Evolutionary conservation across 495 filamentous ascomycete species (phyloP), one percentile per base, ranked within the genome.

Genomic region (Paragyromitra xinjiangensis): DNA sequence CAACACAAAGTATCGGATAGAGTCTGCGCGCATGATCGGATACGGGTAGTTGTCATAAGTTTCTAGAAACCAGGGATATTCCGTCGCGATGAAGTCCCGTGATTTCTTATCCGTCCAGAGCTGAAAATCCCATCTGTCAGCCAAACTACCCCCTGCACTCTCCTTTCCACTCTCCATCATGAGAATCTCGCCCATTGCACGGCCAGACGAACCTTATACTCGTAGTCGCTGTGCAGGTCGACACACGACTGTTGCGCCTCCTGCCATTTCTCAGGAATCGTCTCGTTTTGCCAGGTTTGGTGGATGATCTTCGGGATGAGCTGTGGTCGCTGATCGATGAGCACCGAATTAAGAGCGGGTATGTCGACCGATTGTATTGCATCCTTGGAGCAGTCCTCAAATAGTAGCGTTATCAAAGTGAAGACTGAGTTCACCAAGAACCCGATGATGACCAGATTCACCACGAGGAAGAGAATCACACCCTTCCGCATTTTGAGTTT

Each of bases 231-330:
- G 74, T 97, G 93, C 66, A 93, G 79, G 51, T 94, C 88, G 69
- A 93, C 85, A 83, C 94, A 96, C 72, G 87, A 91, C 84, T 90
- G 85, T 75, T 94, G 92, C 48, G 92, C 89, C 40, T 87, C 88
- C 66, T 85, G 83, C 94, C 93, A 96, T 69, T 90, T 88, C 71
- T 85, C 87, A 0, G 93, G 94, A 63, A 97, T 91, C 9, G 87
- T 88, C 64, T 91, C 88, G 82, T 94, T 93, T 74, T 89, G 88
- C 83, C 92, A 97, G 39, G 94, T 94, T 82, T 97, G 93, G 83
- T 97, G 93, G 69, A 97, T 93, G 73, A 96, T 95, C 85, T 94
- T 95, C 45, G 93, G 93, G 64, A 96, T 94, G 64, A 93, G 84
- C 77, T 90, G 89, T 9, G 88, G 88, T 45, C 88, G 86, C 62